Percentiles rank a stretch among this genome's conserved stretches.
phyloP scores from a whole-genome alignment of 805 yeast species.

The Yamadazyma nakazawae region DNA sequence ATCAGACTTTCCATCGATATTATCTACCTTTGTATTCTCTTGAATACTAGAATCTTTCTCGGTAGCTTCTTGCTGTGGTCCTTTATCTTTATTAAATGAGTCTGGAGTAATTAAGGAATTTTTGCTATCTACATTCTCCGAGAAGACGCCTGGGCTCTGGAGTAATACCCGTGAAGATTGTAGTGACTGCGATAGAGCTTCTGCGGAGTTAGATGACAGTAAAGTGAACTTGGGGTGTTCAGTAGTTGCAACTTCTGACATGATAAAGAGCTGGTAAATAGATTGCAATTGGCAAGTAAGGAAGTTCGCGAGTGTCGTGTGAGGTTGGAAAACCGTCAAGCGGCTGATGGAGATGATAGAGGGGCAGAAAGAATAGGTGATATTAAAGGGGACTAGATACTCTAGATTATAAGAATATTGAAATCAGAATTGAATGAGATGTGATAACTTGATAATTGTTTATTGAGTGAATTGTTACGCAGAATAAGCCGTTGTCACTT shows the following conservation, averaged over 20 bases:
- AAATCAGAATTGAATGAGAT: too few relatives aligned
- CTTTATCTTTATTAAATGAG: background rate
- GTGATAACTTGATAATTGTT: too few relatives aligned
- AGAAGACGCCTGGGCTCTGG: background rate
- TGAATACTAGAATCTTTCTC: background rate
- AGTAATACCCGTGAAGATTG: background rate
- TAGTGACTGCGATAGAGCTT: background rate
- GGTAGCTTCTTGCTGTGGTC: background rate
- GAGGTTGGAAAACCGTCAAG: background rate
- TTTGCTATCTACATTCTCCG: background rate
- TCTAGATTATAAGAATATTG: too few relatives aligned
- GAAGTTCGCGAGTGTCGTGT: constrained; percentile 9
- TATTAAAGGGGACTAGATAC: background rate
- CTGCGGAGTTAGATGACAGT: constrained; percentile 7
- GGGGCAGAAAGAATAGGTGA: background rate
- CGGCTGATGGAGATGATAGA: background rate
- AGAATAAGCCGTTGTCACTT: too few relatives aligned
- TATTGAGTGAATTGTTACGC: too few relatives aligned
- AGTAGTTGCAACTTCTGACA: constrained; percentile 4
- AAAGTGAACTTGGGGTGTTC: constrained; percentile 8
- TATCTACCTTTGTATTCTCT: too few relatives aligned
- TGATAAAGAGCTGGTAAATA: background rate
- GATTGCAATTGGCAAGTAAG: background rate
- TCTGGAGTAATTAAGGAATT: background rate
- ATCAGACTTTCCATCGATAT: background rate